Conservation (phyloP, 345 rosid species). For the Gynandropsis gynandra region DNA sequence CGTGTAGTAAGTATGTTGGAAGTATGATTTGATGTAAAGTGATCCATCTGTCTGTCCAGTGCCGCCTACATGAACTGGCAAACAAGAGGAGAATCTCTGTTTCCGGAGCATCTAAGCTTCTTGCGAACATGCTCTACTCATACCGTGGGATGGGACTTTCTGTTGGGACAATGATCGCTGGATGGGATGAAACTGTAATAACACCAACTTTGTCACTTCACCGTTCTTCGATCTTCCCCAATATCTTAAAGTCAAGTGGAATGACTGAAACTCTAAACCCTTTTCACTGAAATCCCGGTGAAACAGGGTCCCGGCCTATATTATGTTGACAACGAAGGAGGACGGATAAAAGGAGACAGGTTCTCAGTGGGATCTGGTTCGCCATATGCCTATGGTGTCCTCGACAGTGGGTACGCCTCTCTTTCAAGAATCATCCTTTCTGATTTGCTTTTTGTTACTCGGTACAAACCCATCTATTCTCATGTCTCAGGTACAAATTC, state of each 20-base stretch:
- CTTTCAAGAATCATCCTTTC: constrained; percentile 2
- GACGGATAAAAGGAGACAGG: constrained; percentile 86
- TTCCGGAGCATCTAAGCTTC: constrained; percentile 92
- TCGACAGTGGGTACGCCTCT: constrained; percentile 73
- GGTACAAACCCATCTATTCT: background rate
- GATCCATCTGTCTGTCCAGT: constrained; percentile 36
- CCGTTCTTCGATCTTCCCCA: constrained; percentile 12
- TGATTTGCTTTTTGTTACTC: background rate
- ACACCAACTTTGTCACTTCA: constrained; percentile 12
- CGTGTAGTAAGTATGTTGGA: no score
- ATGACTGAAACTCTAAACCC: constrained; percentile 5
- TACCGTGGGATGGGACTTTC: constrained; percentile 99
- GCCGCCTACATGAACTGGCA: constrained; percentile 94
- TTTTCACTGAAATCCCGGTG: background rate
- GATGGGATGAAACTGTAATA: constrained; percentile 96
- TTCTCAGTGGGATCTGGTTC: constrained; percentile 99
- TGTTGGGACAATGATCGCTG: constrained; percentile 99
- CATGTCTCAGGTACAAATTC: constrained; percentile 51
- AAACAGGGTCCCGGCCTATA: constrained; percentile 94
- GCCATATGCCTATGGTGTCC: constrained; percentile 96
- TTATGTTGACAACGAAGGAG: constrained; percentile 98
- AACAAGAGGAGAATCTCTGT: constrained; percentile 98
- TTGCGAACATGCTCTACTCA: constrained; percentile 96
- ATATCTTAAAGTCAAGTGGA: background rate
- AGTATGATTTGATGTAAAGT: no score